phyloP scores from a whole-genome alignment of 495 filamentous ascomycete genomes.

The Neurospora sp. region DNA sequence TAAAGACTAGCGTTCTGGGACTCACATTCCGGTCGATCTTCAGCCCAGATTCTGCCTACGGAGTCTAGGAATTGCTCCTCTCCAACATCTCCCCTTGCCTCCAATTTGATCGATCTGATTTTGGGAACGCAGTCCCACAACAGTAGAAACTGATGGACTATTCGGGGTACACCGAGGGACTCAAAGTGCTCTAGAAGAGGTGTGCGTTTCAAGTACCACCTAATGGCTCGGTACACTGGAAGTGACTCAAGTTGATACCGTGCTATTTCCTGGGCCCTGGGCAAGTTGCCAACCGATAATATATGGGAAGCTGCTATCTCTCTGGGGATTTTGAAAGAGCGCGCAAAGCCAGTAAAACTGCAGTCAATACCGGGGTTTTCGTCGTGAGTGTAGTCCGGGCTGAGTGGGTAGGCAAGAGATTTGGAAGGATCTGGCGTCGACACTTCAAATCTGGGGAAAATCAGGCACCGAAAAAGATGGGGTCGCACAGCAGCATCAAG shows the following conservation, averaged over 20 bases:
- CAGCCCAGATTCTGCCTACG: not conserved
- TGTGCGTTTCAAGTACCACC: not conserved
- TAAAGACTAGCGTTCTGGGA: fast-evolving
- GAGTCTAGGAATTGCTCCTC: not conserved
- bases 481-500: not conserved
- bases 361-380: not conserved
- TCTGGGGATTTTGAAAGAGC: not conserved
- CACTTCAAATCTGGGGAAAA: not conserved
- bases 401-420: not conserved
- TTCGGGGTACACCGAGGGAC: not conserved
- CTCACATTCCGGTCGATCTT: not conserved
- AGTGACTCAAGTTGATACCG: not conserved
- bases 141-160: not conserved
- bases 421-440: not conserved
- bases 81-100: not conserved
- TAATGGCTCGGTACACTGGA: not conserved
- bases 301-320: not conserved
- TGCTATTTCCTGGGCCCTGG: not conserved
- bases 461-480: not conserved
- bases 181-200: not conserved
- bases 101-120: not conserved
- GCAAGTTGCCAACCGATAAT: not conserved
- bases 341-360: not conserved
- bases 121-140: not conserved
- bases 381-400: not conserved